These are phyloP conservation scores for Lophiotrema nucula DNA, from an alignment of 495 filamentous ascomycete species.

Conservation along the genomic window DNA sequence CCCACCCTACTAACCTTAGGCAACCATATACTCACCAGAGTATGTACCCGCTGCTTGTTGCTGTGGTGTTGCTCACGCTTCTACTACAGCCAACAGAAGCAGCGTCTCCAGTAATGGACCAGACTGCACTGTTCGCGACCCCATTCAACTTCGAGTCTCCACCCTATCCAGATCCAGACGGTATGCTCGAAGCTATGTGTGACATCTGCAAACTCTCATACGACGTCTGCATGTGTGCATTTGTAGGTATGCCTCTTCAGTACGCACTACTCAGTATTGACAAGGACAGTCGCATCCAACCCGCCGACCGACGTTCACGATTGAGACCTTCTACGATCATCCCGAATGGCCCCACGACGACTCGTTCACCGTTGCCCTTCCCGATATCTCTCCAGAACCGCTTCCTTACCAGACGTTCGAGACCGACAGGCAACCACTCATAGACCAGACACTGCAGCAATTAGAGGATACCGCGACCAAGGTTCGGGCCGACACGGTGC, in stretches of 20 bases:
- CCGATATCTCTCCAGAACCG: not conserved
- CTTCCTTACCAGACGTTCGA: not conserved
- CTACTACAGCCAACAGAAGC: constrained; percentile 13
- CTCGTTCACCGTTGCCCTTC: not conserved
- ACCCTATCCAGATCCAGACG: constrained; percentile 29
- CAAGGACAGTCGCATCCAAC: constrained; percentile 2
- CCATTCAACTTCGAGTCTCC: constrained; percentile 13
- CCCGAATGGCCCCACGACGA: constrained; percentile 25
- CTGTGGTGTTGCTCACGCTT: constrained; percentile 14
- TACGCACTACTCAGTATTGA: not conserved
- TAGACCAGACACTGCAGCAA: not conserved
- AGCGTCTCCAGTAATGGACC: constrained; percentile 15
- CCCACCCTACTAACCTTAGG: constrained; percentile 12
- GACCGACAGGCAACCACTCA: constrained; percentile 7
- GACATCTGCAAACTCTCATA: constrained; percentile 12
- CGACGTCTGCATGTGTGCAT: constrained; percentile 21
- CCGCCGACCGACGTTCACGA: constrained; percentile 13
- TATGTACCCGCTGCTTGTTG: constrained; percentile 20
- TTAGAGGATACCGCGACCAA: constrained; percentile 21
- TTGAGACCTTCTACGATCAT: constrained; percentile 14
- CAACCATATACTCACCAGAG: constrained; percentile 13
- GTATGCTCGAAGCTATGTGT: constrained; percentile 20
- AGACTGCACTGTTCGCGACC: not conserved
- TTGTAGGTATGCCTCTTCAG: too few relatives aligned
- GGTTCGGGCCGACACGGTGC: constrained; percentile 15